Conservation (phyloP, 2,329 filamentous ascomycete species). For the Sphaerulina vaccinii region DNA sequence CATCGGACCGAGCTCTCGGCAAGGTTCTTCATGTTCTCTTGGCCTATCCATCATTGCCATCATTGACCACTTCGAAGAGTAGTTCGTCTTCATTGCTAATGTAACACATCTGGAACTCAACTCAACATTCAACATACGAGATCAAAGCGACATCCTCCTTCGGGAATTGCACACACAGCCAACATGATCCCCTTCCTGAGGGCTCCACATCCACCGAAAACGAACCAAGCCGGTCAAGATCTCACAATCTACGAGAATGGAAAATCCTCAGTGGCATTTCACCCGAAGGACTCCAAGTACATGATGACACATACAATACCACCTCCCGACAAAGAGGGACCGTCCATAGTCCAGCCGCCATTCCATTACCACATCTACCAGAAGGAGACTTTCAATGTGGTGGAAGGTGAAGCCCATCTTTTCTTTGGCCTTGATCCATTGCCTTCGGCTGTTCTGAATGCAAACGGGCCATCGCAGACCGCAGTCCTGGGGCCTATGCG, state of each 20-base stretch:
- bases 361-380: slow-evolving; percentile 30
- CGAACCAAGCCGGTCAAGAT: slow-evolving; percentile 21
- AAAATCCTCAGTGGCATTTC: slow-evolving; percentile 25
- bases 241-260: slow-evolving; percentile 26
- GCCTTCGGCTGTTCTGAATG: slow-evolving; percentile 14
- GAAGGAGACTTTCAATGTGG: slow-evolving; percentile 25
- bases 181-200: slow-evolving; percentile 23
- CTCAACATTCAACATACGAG: too few species aligned
- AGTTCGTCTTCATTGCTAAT: too few species aligned
- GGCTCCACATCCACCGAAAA: slow-evolving; percentile 22
- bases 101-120: too few species aligned
- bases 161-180: background rate
- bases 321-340: slow-evolving; percentile 18
- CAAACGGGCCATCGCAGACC: slow-evolving; percentile 15
- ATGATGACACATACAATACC: slow-evolving; percentile 29
- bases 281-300: slow-evolving; percentile 22
- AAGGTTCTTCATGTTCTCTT: too few species aligned
- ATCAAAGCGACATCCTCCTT: background rate
- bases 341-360: slow-evolving; percentile 26
- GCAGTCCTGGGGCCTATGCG: slow-evolving; percentile 20
- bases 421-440: slow-evolving; percentile 23
- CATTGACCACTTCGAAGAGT: too few species aligned
- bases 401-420: slow-evolving; percentile 21
- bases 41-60: too few species aligned
- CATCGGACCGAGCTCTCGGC: too few species aligned